Conservation (phyloP, 176 grass and related monocot genomes). For the Dactylis glomerata region DNA sequence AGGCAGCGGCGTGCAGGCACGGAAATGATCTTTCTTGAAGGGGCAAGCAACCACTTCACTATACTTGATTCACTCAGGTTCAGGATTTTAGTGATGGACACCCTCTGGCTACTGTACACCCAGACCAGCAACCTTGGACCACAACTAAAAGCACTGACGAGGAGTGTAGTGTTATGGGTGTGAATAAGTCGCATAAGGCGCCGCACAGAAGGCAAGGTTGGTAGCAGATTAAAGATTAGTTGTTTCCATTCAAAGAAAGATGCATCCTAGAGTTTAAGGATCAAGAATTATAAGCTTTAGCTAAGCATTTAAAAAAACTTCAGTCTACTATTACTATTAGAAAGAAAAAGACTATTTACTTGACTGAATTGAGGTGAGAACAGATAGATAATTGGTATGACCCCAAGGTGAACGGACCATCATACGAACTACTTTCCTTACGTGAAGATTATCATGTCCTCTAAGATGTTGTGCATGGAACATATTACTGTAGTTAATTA, state of each 20-base stretch:
- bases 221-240: neutral
- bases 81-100: neutral
- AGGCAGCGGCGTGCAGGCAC: neutral
- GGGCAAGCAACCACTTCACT: neutral
- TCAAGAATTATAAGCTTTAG: neutral
- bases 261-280: neutral
- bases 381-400: neutral
- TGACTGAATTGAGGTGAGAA: neutral
- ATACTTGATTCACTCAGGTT: neutral
- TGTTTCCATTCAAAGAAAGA: neutral
- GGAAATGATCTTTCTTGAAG: neutral
- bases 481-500: neutral
- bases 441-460: neutral
- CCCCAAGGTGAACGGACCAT: neutral
- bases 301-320: neutral
- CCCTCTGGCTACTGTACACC: neutral
- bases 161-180: neutral
- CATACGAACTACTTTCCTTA: slow-evolving; percentile 10
- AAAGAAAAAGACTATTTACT: neutral
- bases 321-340: slow-evolving; percentile 11
- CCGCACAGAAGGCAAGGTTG: neutral
- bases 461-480: neutral
- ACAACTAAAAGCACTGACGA: neutral
- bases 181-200: neutral
- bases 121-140: neutral